These are phyloP conservation scores for Cryphonectria japonica DNA, from an alignment of 2,329 filamentous ascomycete species.

Conservation along the genomic window DNA sequence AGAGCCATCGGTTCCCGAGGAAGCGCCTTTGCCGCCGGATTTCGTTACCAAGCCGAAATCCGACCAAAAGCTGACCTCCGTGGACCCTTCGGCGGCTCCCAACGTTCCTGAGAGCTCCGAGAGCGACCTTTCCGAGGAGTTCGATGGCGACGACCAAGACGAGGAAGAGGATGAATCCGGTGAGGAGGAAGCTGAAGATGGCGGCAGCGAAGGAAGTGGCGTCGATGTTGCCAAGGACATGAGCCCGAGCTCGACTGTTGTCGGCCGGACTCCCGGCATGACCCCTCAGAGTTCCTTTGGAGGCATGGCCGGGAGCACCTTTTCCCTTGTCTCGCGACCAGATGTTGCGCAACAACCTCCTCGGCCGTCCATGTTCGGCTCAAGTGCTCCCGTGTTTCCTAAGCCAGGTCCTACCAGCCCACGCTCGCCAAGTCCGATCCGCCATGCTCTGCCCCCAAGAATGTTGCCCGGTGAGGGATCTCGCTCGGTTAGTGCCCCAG, in stretches of 20 bases:
- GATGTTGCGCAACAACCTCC: constrained; percentile 47
- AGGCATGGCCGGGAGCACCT: constrained; percentile 49
- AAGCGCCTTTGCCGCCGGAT: constrained; percentile 37
- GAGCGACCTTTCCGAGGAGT: constrained; percentile 34
- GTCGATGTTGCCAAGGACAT: constrained; percentile 68
- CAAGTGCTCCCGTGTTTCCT: constrained; percentile 58
- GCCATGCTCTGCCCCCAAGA: constrained; percentile 58
- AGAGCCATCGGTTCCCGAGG: constrained; percentile 27
- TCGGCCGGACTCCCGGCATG: constrained; percentile 52
- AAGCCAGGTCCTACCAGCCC: constrained; percentile 62
- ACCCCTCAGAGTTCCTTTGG: constrained; percentile 65
- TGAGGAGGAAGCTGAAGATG: constrained; percentile 52
- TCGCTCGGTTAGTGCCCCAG: constrained; percentile 64
- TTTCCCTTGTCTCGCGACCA: constrained; percentile 51
- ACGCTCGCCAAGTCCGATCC: constrained; percentile 73
- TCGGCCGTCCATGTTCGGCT: constrained; percentile 55
- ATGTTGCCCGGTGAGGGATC: constrained; percentile 53
- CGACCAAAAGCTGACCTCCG: constrained; percentile 35
- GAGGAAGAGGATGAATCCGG: constrained; percentile 44
- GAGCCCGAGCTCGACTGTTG: constrained; percentile 53
- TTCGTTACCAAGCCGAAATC: constrained; percentile 26
- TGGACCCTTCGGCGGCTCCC: constrained; percentile 36
- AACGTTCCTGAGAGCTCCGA: constrained; percentile 44
- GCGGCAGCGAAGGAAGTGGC: constrained; percentile 59
- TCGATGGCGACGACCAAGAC: constrained; percentile 36